phyloP scores from a whole-genome alignment of 1,284 basidiomycete genomes.

The Coriolopsis trogii region DNA sequence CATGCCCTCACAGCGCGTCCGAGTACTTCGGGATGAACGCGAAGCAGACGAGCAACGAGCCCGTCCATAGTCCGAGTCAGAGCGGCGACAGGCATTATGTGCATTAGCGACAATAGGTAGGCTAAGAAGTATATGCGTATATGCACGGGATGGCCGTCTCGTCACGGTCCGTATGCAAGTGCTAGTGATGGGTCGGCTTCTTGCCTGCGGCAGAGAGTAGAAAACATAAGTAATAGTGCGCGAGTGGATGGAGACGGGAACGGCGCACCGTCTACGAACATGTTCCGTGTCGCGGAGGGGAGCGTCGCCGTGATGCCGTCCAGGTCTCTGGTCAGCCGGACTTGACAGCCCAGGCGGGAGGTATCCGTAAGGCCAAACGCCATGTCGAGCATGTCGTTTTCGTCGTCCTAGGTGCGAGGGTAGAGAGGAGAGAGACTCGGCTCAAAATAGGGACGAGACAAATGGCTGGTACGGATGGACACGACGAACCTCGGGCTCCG shows the following conservation, averaged over 20 bases:
- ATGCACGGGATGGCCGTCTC: no score
- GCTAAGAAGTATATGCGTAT: no score
- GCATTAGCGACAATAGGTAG: no score
- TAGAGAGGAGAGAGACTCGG: background rate
- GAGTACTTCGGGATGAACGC: no score
- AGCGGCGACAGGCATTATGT: no score
- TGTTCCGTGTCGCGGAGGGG: constrained; percentile 93
- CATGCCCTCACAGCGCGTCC: no score
- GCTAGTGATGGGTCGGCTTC: constrained; percentile 51
- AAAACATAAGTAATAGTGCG: background rate
- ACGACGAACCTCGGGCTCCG: constrained; percentile 71
- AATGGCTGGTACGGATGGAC: background rate
- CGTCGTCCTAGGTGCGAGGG: constrained; percentile 66
- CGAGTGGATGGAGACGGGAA: background rate
- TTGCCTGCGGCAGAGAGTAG: constrained; percentile 35
- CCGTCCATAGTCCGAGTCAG: no score
- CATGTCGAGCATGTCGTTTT: constrained; percentile 98
- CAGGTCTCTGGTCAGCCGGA: constrained; percentile 79
- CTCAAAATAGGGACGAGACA: no score
- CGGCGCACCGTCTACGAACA: constrained; percentile 91
- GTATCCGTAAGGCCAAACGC: constrained; percentile 98
- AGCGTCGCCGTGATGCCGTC: constrained; percentile 88
- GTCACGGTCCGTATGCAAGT: no score
- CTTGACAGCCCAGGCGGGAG: constrained; percentile 83
- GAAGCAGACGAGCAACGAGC: no score